Percentiles rank a stretch among this genome's conserved stretches.
Evolutionary conservation across 805 yeast species (phyloP).

Genomic region (Kodamaea leandrae): DNA sequence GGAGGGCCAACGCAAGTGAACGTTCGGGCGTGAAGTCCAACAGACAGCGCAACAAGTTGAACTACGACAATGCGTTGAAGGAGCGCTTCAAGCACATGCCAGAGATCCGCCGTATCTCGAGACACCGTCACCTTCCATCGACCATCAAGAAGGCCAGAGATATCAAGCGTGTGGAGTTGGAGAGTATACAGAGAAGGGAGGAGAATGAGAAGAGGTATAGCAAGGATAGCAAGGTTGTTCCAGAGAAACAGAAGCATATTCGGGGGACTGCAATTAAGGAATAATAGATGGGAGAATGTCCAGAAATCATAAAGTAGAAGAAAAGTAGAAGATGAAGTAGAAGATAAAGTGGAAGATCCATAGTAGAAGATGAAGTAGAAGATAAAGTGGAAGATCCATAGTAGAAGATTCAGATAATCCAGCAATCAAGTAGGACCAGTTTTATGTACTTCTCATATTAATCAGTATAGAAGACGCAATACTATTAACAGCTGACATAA

Average conservation of each 20-base stretch:
- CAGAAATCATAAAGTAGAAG: no score
- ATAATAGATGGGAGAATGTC: constrained; percentile 8
- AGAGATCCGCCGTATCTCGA: constrained; percentile 81
- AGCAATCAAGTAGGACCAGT: no score
- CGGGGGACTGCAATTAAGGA: constrained; percentile 73
- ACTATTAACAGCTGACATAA: no score
- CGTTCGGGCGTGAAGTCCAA: constrained; percentile 78
- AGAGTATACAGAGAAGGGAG: constrained; percentile 75
- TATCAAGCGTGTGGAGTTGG: constrained; percentile 72
- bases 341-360: neutral
- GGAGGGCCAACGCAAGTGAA: constrained; percentile 88
- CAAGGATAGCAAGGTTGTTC: constrained; percentile 51
- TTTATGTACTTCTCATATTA: no score
- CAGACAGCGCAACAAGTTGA: constrained; percentile 76
- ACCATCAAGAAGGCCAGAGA: constrained; percentile 87
- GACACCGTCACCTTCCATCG: constrained; percentile 89
- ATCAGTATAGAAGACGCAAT: no score
- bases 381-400: neutral
- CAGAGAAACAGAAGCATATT: constrained; percentile 86
- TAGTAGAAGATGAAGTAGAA: neutral
- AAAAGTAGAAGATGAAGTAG: neutral
- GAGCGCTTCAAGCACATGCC: constrained; percentile 96
- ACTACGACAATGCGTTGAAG: constrained; percentile 87
- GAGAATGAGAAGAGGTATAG: constrained; percentile 79
- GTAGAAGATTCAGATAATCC: no score